Percentiles rank a stretch among this genome's conserved stretches.
Evolutionary conservation across 2,329 filamentous ascomycete genomes (phyloP).

Genomic region (Exophiala dermatitidis): DNA sequence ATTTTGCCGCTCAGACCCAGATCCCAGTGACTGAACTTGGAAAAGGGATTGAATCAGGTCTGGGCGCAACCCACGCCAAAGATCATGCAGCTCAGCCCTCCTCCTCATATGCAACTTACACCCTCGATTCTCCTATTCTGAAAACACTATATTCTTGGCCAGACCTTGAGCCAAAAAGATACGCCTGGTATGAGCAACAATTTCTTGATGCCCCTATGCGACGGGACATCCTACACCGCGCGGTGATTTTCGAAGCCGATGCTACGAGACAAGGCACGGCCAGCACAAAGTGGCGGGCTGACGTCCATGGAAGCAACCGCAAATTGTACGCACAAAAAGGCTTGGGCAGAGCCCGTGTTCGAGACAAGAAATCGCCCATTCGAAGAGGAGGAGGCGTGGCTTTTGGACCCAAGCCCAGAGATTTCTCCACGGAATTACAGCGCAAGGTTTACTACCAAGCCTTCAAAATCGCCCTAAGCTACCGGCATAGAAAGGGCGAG

Average conservation of each 20-base stretch:
- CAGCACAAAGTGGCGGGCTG: constrained; percentile 68
- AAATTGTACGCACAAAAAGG: constrained; percentile 89
- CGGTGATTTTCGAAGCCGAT: constrained; percentile 89
- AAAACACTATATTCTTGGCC: constrained; percentile 89
- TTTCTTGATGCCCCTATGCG: constrained; percentile 83
- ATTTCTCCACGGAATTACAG: constrained; percentile 78
- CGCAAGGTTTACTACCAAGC: constrained; percentile 91
- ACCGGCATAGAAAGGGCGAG: constrained; percentile 81
- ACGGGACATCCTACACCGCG: constrained; percentile 84
- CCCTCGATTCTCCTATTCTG: constrained; percentile 52
- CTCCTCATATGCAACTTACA: constrained; percentile 6
- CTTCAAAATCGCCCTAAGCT: constrained; percentile 88
- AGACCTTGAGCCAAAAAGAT: constrained; percentile 70
- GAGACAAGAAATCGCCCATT: constrained; percentile 74
- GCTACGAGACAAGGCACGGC: constrained; percentile 80
- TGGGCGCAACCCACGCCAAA: constrained; percentile 27
- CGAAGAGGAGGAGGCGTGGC: constrained; percentile 77
- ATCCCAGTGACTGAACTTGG: constrained; percentile 22
- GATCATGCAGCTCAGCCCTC: constrained; percentile 6
- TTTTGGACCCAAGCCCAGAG: constrained; percentile 83
- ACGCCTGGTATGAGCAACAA: constrained; percentile 69
- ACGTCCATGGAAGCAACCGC: constrained; percentile 73
- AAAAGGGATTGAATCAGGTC: constrained; percentile 21
- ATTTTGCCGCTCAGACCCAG: constrained; percentile 45
- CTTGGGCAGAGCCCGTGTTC: constrained; percentile 68